phyloP scores from a whole-genome alignment of 148 eudicot species.

The Vaccinium darrowii region DNA sequence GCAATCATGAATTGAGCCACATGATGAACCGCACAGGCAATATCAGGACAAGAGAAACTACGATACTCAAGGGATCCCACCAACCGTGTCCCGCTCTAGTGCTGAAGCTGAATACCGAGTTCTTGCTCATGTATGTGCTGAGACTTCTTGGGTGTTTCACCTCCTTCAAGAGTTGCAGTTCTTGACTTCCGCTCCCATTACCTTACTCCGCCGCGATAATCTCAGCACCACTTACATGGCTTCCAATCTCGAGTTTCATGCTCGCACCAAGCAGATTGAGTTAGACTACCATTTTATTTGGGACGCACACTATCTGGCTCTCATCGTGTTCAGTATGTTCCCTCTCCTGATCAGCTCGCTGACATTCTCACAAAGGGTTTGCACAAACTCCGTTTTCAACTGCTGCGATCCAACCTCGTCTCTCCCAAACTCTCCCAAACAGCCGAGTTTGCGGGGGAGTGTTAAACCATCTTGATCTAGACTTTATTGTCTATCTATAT shows the following conservation, averaged over 20 bases:
- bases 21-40: too few species aligned
- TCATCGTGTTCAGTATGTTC: not conserved
- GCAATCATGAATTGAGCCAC: too few species aligned
- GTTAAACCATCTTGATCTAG: not conserved
- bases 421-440: not conserved
- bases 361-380: not conserved
- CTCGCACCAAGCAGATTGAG: not conserved
- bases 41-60: too few species aligned
- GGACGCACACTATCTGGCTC: not conserved
- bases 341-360: not conserved
- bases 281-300: not conserved
- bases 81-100: too few species aligned
- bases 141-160: too few species aligned
- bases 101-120: too few species aligned
- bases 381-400: not conserved
- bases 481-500: too few species aligned
- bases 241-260: not conserved
- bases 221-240: not conserved
- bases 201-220: not conserved
- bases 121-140: too few species aligned
- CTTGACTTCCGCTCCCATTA: not conserved
- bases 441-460: not conserved
- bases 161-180: too few species aligned
- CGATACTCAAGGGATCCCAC: too few species aligned
- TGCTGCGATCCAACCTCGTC: not conserved